A percentile compares a stretch with the other conserved stretches of the same genome.
Evolutionary conservation across 140 eudicot genomes (phyloP).

Genomic region (Cichorium intybus): DNA sequence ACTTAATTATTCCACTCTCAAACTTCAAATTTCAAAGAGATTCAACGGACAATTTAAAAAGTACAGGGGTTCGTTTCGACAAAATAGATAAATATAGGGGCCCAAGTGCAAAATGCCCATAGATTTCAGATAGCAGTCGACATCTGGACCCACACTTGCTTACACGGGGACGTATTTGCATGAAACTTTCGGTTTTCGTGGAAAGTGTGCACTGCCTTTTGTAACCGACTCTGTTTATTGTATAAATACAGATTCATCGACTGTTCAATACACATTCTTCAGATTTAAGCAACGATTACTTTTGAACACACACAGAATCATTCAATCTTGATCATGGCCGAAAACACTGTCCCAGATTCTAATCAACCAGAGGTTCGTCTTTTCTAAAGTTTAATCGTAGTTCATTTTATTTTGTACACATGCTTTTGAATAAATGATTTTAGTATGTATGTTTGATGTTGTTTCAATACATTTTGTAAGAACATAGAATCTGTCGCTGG

Average conservation of each 20-base stretch:
- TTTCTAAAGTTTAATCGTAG: background rate
- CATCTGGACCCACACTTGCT: background rate
- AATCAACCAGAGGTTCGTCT: constrained; percentile 17
- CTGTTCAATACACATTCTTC: background rate
- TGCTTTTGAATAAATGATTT: background rate
- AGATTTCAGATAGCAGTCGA: constrained; percentile 7
- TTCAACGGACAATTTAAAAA: background rate
- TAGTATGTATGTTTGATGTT: background rate
- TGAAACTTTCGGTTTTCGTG: background rate
- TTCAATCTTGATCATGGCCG: constrained; percentile 13
- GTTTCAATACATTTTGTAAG: background rate
- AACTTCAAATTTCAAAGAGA: background rate
- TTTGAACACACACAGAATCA: background rate
- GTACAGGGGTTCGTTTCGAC: background rate
- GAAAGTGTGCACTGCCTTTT: background rate
- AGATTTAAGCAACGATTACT: background rate
- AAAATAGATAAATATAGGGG: background rate
- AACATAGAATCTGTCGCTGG: background rate
- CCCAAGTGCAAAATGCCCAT: background rate
- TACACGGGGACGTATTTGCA: background rate
- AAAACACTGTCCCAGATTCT: constrained; percentile 8
- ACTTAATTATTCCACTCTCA: no score
- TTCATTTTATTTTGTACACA: background rate
- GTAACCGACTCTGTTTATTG: background rate
- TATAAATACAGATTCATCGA: background rate